Conservation (phyloP, 495 filamentous ascomycete genomes). For the Lepraria neglecta region DNA sequence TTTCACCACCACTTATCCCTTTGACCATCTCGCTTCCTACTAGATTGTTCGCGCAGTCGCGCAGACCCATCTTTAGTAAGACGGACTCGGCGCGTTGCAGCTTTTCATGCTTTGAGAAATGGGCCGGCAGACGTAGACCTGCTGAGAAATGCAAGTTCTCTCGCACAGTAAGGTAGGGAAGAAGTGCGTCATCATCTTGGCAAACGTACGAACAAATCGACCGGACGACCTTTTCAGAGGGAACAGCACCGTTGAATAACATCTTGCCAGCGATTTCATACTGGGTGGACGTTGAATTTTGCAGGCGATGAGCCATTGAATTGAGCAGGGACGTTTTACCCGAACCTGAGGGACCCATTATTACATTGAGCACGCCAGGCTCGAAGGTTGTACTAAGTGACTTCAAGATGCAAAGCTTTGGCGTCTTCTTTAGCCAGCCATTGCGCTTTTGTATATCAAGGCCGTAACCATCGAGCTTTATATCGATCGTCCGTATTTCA, state of each 20-base stretch:
- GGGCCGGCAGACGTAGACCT: slow-evolving; percentile 57
- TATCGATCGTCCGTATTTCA: slow-evolving; percentile 51
- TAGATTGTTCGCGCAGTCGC: slow-evolving; percentile 68
- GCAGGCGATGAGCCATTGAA: slow-evolving; percentile 57
- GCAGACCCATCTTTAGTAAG: slow-evolving; percentile 65
- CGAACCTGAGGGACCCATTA: slow-evolving; percentile 71
- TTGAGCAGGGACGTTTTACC: slow-evolving; percentile 69
- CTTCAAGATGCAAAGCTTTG: slow-evolving; percentile 53
- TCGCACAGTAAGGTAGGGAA: slow-evolving; percentile 66
- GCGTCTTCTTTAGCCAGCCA: slow-evolving; percentile 37
- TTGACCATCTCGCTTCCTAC: slow-evolving; percentile 65
- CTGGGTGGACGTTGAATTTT: slow-evolving; percentile 46
- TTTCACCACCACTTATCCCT: slow-evolving; percentile 73
- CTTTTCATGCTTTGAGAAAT: slow-evolving; percentile 61
- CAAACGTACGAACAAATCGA: slow-evolving; percentile 70
- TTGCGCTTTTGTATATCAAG: slow-evolving; percentile 56
- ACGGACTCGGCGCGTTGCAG: slow-evolving; percentile 60
- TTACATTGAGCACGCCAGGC: slow-evolving; percentile 60
- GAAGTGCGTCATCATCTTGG: slow-evolving; percentile 67
- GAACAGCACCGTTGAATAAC: slow-evolving; percentile 59
- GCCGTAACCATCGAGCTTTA: slow-evolving; percentile 54
- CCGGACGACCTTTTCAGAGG: slow-evolving; percentile 56
- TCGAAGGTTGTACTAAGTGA: slow-evolving; percentile 57
- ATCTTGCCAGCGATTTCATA: slow-evolving; percentile 54
- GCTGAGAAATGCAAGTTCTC: slow-evolving; percentile 66